Evolutionary conservation across 2,329 filamentous ascomycete species (phyloP), one percentile per base, ranked within the genome.

Genomic region (Uncinocarpus reesii): DNA sequence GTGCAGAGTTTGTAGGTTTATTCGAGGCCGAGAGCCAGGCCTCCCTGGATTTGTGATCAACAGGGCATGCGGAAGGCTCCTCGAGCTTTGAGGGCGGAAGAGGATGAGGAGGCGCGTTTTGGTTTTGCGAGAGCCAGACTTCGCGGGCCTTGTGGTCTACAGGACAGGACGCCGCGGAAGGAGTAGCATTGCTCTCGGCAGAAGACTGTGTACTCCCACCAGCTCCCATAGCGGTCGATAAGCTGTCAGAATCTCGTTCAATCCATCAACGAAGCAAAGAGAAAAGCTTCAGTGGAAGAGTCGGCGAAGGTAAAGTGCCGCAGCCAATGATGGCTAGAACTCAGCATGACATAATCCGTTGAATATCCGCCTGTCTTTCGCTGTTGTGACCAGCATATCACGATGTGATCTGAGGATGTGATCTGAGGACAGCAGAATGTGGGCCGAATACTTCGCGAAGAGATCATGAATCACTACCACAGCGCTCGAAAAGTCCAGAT

Each of bases 61-160:
- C 87, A 2, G 92, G 92, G 61, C 92, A 96, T 49, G 73, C 74
- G 28, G 66, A 65, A 26, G 60, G 59, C 29, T 32, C 35, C 4
- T 47, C 36, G 6, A 13, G 7, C 2, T 32, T 21, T 16, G 56
- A 53, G 26, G 26, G n/a, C 42, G 60, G 56, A 16, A 58, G 56
- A 47, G 60, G 63, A 54, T 63, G 65, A 46, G 58, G 66, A 55
- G 53, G 65, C 56, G 59, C 68, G 50, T 51, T 62, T 43, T 57
- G 63, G 52, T 82, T 80, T 61, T 86, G 80, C 49, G 77, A 73
- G 31, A 96, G 77, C 90, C 90, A 98, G 58, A 83, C 80, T 59
- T 88, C 84, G 59, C 92, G 83, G 45, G 87, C 84, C 60, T 86
- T 85, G 69, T 89, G 84, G 69, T 96, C 89, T 60, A 96, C 87